phyloP scores from a whole-genome alignment of 495 filamentous ascomycete species.

The Xylaria scruposa region DNA sequence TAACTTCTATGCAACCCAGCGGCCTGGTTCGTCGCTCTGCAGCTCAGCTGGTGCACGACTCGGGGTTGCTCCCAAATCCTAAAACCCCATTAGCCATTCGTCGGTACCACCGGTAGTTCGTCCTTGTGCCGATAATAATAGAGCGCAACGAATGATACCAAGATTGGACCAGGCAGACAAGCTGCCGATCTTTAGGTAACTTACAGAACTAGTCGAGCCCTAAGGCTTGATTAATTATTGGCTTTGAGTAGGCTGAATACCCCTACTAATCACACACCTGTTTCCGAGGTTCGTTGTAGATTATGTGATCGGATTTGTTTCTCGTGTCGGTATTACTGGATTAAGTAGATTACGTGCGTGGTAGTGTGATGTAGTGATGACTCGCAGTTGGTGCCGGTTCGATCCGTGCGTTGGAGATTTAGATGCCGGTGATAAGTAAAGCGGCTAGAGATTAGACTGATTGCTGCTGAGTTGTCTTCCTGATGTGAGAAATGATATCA shows the following conservation, averaged over 20 bases:
- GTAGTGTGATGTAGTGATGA: background rate
- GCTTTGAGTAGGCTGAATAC: background rate
- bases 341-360: background rate
- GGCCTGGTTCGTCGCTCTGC: slow-evolving; percentile 8
- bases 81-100: background rate
- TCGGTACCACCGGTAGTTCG: slow-evolving; percentile 1
- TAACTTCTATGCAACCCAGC: slow-evolving; percentile 14
- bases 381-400: background rate
- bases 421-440: background rate
- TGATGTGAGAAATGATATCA: background rate
- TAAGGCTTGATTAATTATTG: background rate
- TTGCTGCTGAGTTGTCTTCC: background rate
- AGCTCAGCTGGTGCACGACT: slow-evolving; percentile 20
- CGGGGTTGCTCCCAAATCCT: slow-evolving; percentile 15
- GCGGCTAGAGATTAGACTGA: slow-evolving; percentile 1
- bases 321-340: background rate
- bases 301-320: slow-evolving; percentile 2
- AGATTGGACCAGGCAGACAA: background rate
- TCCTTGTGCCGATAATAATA: background rate
- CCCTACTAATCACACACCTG: slow-evolving; percentile 1
- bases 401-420: background rate
- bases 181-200: background rate
- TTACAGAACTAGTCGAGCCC: background rate
- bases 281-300: background rate
- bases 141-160: background rate